Evolutionary conservation across 2,329 filamentous ascomycete species (phyloP).

Genomic region (Ophiostoma ulmi): DNA sequence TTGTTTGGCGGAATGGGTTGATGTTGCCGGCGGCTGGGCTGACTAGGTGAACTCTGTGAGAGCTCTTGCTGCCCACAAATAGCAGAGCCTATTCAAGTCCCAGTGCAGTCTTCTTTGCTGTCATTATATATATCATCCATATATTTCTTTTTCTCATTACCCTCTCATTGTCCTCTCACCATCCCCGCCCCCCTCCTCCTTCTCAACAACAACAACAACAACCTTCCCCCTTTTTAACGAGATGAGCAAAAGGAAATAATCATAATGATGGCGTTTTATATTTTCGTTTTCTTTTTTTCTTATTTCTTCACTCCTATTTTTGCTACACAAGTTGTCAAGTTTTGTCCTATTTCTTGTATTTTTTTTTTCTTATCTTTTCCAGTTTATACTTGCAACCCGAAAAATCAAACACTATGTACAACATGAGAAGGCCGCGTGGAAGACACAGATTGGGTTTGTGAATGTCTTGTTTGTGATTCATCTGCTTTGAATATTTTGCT

Average conservation of each 20-base stretch:
- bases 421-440: not conserved
- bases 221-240: conserved; percentile 9
- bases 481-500: not conserved
- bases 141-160: not conserved
- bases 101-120: not conserved
- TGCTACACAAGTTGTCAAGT: conserved; percentile 10
- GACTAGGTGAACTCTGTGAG: conserved; percentile 33
- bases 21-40: conserved; percentile 94
- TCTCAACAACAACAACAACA: not conserved
- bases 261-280: conserved; percentile 25
- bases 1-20: conserved; percentile 93
- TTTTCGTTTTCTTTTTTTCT: conserved; percentile 5
- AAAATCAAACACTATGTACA: not conserved
- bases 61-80: not conserved
- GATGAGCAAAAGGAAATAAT: conserved; percentile 23
- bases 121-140: not conserved
- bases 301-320: not conserved
- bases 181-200: too few relatives aligned
- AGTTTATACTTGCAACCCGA: not conserved
- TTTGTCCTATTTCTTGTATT: conserved; percentile 16
- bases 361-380: not conserved
- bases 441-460: not conserved
- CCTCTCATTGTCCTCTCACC: not conserved
- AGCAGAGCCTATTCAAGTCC: not conserved
- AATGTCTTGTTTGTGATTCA: not conserved